phyloP scores from a whole-genome alignment of 2,329 filamentous ascomycete genomes.

The Clathrospora elynae region DNA sequence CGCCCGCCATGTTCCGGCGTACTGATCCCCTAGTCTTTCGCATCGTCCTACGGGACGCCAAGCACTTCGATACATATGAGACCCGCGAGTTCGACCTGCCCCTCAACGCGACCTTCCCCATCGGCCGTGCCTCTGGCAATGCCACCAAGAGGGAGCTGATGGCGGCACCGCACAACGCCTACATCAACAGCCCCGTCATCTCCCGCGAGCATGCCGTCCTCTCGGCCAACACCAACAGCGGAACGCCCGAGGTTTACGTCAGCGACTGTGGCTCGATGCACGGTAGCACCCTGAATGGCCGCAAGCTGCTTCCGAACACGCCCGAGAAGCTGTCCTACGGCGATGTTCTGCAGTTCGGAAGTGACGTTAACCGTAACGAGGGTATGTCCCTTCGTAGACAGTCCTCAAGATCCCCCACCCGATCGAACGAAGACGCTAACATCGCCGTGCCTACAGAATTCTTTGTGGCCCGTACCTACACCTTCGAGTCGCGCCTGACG shows the following conservation, averaged over 20 bases:
- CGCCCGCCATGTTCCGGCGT: constrained; percentile 4
- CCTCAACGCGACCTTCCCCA: constrained; percentile 34
- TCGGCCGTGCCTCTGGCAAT: constrained; percentile 53
- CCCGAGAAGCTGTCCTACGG: constrained; percentile 36
- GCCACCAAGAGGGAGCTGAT: constrained; percentile 49
- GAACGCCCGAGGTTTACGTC: constrained; percentile 51
- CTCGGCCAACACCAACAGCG: constrained; percentile 24
- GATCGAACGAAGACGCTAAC: constrained; percentile 15
- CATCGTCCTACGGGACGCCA: constrained; percentile 38
- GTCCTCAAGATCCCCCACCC: neutral
- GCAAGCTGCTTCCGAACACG: constrained; percentile 27
- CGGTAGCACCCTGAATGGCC: constrained; percentile 62
- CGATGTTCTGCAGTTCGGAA: constrained; percentile 46
- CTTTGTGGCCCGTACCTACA: constrained; percentile 41
- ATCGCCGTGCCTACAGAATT: constrained; percentile 24
- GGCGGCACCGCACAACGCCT: constrained; percentile 61
- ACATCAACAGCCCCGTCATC: constrained; percentile 74
- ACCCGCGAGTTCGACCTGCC: constrained; percentile 40
- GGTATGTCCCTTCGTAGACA: constrained; percentile 27
- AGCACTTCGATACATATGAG: constrained; percentile 50
- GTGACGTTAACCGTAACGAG: constrained; percentile 43
- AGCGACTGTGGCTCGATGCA: constrained; percentile 65
- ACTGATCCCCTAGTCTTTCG: constrained; percentile 32
- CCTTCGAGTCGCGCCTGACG: constrained; percentile 29
- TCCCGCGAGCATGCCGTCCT: constrained; percentile 68